Evolutionary conservation across 2,329 filamentous ascomycete species (phyloP), one percentile per base, ranked within the genome.

Genomic region (Colletotrichum australisinense): DNA sequence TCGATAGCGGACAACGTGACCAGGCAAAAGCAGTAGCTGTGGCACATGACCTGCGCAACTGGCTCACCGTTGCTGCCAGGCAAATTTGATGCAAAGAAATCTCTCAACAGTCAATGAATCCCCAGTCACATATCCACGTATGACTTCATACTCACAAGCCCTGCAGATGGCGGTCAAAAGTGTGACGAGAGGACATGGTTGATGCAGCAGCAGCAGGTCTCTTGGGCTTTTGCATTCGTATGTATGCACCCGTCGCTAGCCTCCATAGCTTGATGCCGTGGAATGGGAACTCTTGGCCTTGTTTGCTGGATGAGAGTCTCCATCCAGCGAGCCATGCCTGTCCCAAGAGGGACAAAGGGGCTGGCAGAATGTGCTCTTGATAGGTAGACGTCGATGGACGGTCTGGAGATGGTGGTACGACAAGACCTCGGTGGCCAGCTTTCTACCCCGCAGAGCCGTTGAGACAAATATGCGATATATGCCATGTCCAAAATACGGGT

Each of bases 111-210:
- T 30, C 55, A 55, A 49, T 28, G 19, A 57, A 49, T 52, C 12
- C 26, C 62, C 62, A 60, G 55, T 58, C 32, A 14, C 22, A 35
- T 67, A 57, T 49, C 62, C 56, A 66, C 71, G 58, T 64, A 71
- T 74, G 71, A 75, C 62, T 71, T 71, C 73, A 67, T 74, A 60
- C 16, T 55, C 57, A 53, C 35, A 71, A 42, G 49, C 32, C 69
- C 62, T 52, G 55, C 66, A 63, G 65, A 70, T 73, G 66, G 70
- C 73, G 70, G 73, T 73, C 73, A 66, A 59, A 57, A 73, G 62
- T 75, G 70, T 75, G 73, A 75, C 65, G 58, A 70, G 56, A 69
- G 56, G 53, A 60, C 73, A 74, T 74, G 73, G 66, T 74, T 67
- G 63, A 64, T 74, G 72, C 72, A 74, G 73, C 46, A 66, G 53